Conservation (phyloP, 805 yeast species). For the Candida pseudofarinosa region DNA sequence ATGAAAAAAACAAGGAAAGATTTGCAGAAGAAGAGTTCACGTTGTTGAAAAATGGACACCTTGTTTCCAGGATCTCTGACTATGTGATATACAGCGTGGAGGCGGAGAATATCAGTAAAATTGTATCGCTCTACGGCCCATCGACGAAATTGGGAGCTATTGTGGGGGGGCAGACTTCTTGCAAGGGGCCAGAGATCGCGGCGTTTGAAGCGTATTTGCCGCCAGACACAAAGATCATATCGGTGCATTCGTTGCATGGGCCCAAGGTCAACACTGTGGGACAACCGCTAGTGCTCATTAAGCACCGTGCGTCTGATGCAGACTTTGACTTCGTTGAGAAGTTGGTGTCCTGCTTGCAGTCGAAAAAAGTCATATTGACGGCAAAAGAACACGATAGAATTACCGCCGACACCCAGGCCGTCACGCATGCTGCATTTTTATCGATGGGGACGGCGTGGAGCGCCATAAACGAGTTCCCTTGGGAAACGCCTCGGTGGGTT, state of each 20-base stretch:
- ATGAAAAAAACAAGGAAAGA: conserved; percentile 39
- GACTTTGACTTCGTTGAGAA: conserved; percentile 58
- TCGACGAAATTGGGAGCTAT: conserved; percentile 83
- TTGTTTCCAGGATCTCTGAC: conserved; percentile 77
- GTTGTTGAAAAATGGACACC: conserved; percentile 74
- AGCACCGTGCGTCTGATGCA: conserved; percentile 60
- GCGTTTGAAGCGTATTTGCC: conserved; percentile 82
- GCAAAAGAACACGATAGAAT: conserved; percentile 91
- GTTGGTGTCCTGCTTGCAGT: conserved; percentile 67
- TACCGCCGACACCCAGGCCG: conserved; percentile 98
- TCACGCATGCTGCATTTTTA: conserved; percentile 94
- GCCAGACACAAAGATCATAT: conserved; percentile 72
- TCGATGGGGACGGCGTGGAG: conserved; percentile 98
- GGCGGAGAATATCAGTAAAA: conserved; percentile 74
- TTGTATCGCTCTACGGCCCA: conserved; percentile 77
- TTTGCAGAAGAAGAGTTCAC: conserved; percentile 43
- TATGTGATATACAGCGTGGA: conserved; percentile 89
- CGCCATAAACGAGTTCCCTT: conserved; percentile 77
- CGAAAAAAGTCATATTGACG: conserved; percentile 70
- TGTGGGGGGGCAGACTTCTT: conserved; percentile 98
- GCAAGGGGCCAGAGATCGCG: conserved; percentile 83
- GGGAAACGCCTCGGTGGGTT: conserved; percentile 81
- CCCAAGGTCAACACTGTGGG: conserved; percentile 86
- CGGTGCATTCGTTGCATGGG: conserved; percentile 92
- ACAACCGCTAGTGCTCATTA: conserved; percentile 86